A percentile compares a stretch with the other conserved stretches of the same genome.
phyloP scores from a whole-genome alignment of 306 rosid genomes.

The Cicer bijugum region DNA sequence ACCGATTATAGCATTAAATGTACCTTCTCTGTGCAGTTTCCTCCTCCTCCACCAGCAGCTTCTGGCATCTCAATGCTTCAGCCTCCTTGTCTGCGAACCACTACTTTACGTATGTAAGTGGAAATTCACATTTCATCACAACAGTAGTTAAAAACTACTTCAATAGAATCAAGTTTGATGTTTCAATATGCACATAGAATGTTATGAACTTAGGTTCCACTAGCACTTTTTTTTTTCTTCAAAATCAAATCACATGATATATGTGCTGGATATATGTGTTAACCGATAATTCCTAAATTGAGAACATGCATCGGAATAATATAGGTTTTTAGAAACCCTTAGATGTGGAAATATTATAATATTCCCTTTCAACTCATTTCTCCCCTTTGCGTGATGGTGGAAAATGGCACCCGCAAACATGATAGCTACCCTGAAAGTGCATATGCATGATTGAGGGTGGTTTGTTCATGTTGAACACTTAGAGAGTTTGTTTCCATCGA shows the following conservation, averaged over 20 bases:
- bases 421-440: slow-evolving; percentile 16
- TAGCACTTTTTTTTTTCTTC: neutral
- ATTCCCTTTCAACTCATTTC: slow-evolving; percentile 4
- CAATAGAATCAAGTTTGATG: slow-evolving; percentile 19
- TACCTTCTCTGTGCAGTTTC: slow-evolving; percentile 96
- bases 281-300: neutral
- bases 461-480: slow-evolving; percentile 96
- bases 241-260: slow-evolving; percentile 24
- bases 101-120: slow-evolving; percentile 62
- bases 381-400: neutral
- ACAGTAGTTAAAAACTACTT: slow-evolving; percentile 29
- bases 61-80: slow-evolving; percentile 89
- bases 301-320: neutral
- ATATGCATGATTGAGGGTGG: slow-evolving; percentile 70
- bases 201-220: slow-evolving; percentile 6
- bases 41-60: slow-evolving; percentile 88
- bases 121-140: slow-evolving; percentile 41
- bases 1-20: too few species aligned
- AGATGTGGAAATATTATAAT: slow-evolving; percentile 1
- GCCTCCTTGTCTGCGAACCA: slow-evolving; percentile 92
- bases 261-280: neutral
- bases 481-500: slow-evolving; percentile 98
- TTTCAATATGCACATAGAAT: slow-evolving; percentile 15
- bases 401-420: neutral
- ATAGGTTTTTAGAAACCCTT: neutral